These are phyloP conservation scores for Colletotrichum noveboracense DNA, from an alignment of 2,329 filamentous ascomycete genomes.

Conservation along the genomic window DNA sequence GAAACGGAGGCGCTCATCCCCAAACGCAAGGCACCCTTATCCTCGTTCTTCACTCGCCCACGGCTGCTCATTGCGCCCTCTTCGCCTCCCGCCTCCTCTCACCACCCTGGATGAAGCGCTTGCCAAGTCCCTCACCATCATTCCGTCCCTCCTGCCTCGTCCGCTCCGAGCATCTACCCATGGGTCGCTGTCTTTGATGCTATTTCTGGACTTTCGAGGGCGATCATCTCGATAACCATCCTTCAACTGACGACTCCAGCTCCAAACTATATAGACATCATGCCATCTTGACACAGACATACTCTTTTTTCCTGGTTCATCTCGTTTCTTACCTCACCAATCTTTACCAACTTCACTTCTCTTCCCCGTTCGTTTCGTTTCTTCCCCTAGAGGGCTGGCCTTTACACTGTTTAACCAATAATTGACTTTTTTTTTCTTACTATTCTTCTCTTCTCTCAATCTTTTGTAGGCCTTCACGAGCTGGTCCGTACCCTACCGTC, in stretches of 20 bases:
- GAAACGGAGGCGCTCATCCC: conserved; percentile 16
- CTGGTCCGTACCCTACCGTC: conserved; percentile 18
- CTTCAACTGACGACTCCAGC: not conserved
- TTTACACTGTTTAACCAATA: conserved; percentile 12
- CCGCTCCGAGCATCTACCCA: not conserved
- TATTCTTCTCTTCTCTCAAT: not conserved
- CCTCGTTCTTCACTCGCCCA: not conserved
- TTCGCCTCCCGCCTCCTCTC: not conserved
- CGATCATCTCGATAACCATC: conserved; percentile 3
- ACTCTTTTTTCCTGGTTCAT: not conserved
- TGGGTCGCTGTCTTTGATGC: not conserved
- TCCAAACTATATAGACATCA: conserved; percentile 11
- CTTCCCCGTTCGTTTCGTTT: conserved; percentile 18
- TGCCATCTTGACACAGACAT: conserved; percentile 13
- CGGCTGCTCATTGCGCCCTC: not conserved
- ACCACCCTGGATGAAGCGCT: conserved; percentile 14
- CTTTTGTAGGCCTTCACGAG: conserved; percentile 7
- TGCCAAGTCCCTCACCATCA: conserved; percentile 14
- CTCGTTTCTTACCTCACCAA: conserved; percentile 9
- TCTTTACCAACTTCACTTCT: not conserved
- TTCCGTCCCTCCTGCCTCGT: not conserved
- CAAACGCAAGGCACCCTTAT: conserved; percentile 3
- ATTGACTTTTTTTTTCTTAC: conserved; percentile 1
- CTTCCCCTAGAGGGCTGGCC: conserved; percentile 19
- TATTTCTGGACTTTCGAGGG: conserved; percentile 16